These are phyloP conservation scores for Madurella fahalii DNA, from an alignment of 2,329 filamentous ascomycete genomes.

Conservation along the genomic window DNA sequence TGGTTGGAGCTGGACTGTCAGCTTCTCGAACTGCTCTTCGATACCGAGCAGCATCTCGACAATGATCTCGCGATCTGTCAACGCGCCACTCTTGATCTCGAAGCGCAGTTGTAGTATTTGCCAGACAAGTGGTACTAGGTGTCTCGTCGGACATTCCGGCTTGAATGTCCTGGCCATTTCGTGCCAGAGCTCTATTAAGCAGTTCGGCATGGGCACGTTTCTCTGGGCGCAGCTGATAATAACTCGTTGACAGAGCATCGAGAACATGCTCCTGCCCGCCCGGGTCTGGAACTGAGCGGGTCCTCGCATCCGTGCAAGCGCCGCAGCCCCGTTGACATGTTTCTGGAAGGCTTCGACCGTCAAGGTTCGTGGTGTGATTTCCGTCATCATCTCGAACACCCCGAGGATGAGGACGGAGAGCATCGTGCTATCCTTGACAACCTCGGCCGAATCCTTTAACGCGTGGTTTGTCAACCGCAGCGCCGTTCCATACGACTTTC, in stretches of 20 bases:
- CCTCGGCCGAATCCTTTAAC: constrained; percentile 41
- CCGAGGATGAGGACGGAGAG: constrained; percentile 50
- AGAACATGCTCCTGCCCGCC: constrained; percentile 49
- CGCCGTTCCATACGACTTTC: constrained; percentile 48
- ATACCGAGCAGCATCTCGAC: constrained; percentile 37
- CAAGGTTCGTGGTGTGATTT: constrained; percentile 41
- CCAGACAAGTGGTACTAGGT: constrained; percentile 43
- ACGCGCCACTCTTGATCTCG: constrained; percentile 39
- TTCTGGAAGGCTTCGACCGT: constrained; percentile 50
- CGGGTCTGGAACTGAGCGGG: constrained; percentile 42
- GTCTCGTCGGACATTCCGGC: constrained; percentile 39
- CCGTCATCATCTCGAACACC: constrained; percentile 52
- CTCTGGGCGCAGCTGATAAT: constrained; percentile 50
- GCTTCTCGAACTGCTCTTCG: constrained; percentile 40
- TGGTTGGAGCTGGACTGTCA: constrained; percentile 37
- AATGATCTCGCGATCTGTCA: constrained; percentile 39
- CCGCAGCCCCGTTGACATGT: constrained; percentile 50
- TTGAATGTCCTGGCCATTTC: constrained; percentile 37
- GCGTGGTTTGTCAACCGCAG: constrained; percentile 48
- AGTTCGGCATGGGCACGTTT: constrained; percentile 44
- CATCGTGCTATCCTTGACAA: constrained; percentile 49
- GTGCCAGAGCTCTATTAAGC: constrained; percentile 43
- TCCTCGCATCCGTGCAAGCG: constrained; percentile 48
- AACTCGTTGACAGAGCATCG: constrained; percentile 49
- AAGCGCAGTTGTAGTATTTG: constrained; percentile 44